Percentiles rank a stretch among this genome's conserved stretches.
phyloP scores from a whole-genome alignment of 2,329 filamentous ascomycete species.

The Paecilomyces dactylethromorphus region DNA sequence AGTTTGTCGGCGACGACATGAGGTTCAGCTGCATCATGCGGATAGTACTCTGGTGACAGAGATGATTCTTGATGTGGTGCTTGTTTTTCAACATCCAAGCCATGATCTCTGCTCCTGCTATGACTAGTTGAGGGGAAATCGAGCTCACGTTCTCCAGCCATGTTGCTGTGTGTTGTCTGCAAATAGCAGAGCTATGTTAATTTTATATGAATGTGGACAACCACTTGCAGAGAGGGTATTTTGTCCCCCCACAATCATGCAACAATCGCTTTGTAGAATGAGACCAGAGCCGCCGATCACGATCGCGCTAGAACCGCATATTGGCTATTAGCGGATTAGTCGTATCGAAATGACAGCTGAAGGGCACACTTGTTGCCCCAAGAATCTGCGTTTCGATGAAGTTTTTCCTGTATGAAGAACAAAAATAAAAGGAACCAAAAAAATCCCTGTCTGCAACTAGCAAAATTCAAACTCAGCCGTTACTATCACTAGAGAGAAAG shows the following conservation, averaged over 20 bases:
- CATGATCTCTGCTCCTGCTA: neutral
- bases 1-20: slow-evolving; percentile 41
- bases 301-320: neutral
- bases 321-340: neutral
- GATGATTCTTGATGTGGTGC: neutral
- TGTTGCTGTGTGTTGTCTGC: neutral
- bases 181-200: neutral
- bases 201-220: neutral
- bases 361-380: no score
- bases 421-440: neutral
- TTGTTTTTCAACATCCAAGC: neutral
- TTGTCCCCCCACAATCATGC: neutral
- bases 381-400: neutral
- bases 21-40: neutral
- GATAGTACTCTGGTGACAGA: neutral
- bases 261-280: neutral
- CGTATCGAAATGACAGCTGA: neutral
- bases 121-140: neutral
- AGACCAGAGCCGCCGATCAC: neutral
- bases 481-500: neutral
- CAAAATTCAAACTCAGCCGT: neutral
- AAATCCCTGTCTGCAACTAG: neutral
- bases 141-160: neutral
- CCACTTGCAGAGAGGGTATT: neutral
- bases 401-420: neutral